Evolutionary conservation across 2,329 filamentous ascomycete genomes (phyloP).

Genomic region (Microsporum audouinii): DNA sequence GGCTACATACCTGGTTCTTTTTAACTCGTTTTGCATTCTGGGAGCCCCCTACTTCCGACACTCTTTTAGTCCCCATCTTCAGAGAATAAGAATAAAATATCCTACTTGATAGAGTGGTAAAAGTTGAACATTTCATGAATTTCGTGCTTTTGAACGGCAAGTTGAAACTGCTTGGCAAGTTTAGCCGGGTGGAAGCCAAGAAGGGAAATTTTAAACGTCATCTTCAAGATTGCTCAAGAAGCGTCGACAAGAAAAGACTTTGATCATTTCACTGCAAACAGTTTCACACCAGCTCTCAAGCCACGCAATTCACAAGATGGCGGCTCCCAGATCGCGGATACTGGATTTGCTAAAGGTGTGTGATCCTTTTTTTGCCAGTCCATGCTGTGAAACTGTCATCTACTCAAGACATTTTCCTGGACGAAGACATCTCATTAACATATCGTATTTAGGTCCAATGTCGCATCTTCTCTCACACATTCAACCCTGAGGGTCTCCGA

Average conservation of each 20-base stretch:
- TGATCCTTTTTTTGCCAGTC: neutral
- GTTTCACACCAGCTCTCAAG: neutral
- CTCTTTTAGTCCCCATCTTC: conserved; percentile 8
- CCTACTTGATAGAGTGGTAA: neutral
- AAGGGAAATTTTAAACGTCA: neutral
- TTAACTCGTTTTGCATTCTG: conserved; percentile 5
- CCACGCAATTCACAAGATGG: conserved; percentile 27
- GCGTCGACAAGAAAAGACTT: neutral
- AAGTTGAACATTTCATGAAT: neutral
- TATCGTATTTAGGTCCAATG: conserved; percentile 59
- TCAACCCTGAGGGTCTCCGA: conserved; percentile 71
- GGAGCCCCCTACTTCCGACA: conserved; percentile 3
- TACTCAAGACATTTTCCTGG: neutral
- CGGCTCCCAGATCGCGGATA: conserved; percentile 42
- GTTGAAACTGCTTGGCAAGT: neutral
- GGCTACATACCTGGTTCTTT: conserved; percentile 8
- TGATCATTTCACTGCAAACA: neutral
- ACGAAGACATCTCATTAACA: neutral
- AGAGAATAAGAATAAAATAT: neutral
- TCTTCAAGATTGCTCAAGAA: neutral
- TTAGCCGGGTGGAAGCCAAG: neutral
- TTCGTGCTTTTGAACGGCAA: neutral
- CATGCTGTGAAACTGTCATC: neutral
- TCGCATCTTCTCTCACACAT: conserved; percentile 80
- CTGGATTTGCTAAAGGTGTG: conserved; percentile 66